Percentiles rank a stretch among this genome's conserved stretches.
Conservation (phyloP, 2,329 filamentous ascomycete genomes). For the Cordyceps tenuipes region DNA sequence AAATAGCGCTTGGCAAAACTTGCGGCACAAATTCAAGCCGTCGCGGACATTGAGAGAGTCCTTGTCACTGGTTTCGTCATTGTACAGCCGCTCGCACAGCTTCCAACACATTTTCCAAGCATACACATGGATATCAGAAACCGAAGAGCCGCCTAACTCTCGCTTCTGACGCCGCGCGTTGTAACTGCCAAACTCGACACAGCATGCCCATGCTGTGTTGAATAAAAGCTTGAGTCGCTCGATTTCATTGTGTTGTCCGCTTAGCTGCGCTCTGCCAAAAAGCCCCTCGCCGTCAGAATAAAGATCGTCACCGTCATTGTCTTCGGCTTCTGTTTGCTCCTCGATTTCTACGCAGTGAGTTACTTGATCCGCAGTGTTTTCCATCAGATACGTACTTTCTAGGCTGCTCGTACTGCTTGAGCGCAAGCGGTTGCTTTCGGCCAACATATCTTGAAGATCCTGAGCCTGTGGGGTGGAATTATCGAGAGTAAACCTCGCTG, state of each 20-base stretch:
- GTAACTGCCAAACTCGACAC: constrained; percentile 11
- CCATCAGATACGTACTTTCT: constrained; percentile 50
- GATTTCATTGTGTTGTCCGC: constrained; percentile 44
- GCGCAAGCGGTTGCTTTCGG: constrained; percentile 46
- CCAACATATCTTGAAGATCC: constrained; percentile 65
- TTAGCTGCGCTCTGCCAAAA: constrained; percentile 66
- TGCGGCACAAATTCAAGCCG: constrained; percentile 78
- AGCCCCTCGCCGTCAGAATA: constrained; percentile 53
- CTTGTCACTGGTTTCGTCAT: constrained; percentile 64
- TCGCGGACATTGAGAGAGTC: constrained; percentile 59
- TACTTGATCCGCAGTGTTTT: not conserved
- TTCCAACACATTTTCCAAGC: constrained; percentile 95
- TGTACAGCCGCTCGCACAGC: constrained; percentile 81
- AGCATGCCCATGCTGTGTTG: constrained; percentile 27
- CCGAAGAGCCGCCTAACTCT: not conserved
- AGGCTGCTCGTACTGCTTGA: constrained; percentile 67
- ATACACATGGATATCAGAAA: constrained; percentile 68
- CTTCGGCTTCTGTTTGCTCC: constrained; percentile 42
- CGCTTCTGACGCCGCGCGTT: constrained; percentile 7
- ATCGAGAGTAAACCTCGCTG: constrained; percentile 56
- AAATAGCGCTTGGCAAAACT: constrained; percentile 88
- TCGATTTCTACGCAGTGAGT: constrained; percentile 44
- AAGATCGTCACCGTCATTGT: constrained; percentile 48
- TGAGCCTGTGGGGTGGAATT: constrained; percentile 74
- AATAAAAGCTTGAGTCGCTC: constrained; percentile 65